Evolutionary conservation across 2,329 filamentous ascomycete genomes (phyloP).

Genomic region (Penicillium sp.): DNA sequence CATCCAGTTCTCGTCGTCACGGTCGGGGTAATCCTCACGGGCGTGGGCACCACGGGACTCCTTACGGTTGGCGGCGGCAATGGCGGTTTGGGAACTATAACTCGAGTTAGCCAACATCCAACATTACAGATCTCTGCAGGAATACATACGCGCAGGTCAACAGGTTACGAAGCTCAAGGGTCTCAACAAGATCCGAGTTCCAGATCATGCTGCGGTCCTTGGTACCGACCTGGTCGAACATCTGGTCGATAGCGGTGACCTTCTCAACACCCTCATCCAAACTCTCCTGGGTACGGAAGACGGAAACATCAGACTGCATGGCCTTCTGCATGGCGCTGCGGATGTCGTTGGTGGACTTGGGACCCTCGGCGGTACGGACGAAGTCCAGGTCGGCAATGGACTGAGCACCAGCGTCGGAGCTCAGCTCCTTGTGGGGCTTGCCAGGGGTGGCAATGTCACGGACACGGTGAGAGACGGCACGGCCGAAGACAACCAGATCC

Average conservation of each 20-base stretch:
- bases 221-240: slow-evolving; percentile 75
- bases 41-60: slow-evolving; percentile 96
- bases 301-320: slow-evolving; percentile 94
- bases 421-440: slow-evolving; percentile 65
- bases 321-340: slow-evolving; percentile 91
- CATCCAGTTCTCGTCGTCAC: slow-evolving; percentile 96
- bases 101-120: too few species aligned
- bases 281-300: slow-evolving; percentile 89
- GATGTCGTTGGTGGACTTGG: slow-evolving; percentile 80
- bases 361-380: slow-evolving; percentile 71
- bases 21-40: slow-evolving; percentile 89
- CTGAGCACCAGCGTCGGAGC: slow-evolving; percentile 77
- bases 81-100: slow-evolving; percentile 76
- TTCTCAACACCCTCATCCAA: slow-evolving; percentile 86
- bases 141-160: slow-evolving; percentile 83
- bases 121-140: too few species aligned
- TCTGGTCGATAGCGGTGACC: slow-evolving; percentile 74
- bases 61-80: slow-evolving; percentile 83
- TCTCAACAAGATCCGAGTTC: slow-evolving; percentile 96
- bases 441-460: slow-evolving; percentile 86
- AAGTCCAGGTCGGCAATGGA: slow-evolving; percentile 79
- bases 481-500: slow-evolving; percentile 93
- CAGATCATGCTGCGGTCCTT: slow-evolving; percentile 99
- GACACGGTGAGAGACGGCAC: slow-evolving; percentile 93
- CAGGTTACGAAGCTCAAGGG: slow-evolving; percentile 86